These are phyloP conservation scores for Gonapodya prolifera DNA, from an alignment of 192 early-diverging fungal species.

Conservation along the genomic window DNA sequence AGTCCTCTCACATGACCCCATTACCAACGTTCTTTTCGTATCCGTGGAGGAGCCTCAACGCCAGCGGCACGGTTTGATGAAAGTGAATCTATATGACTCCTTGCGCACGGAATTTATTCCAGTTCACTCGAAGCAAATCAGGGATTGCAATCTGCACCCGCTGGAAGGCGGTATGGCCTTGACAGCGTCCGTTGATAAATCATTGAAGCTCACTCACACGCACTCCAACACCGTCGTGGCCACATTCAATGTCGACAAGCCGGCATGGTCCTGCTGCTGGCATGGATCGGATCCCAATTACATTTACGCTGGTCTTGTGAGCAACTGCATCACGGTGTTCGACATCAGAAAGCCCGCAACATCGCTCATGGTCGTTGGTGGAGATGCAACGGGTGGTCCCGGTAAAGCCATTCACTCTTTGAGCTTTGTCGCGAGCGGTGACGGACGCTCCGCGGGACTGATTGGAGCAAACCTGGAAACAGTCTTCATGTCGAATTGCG, in stretches of 20 bases:
- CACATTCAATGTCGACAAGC: neutral
- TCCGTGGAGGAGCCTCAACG: neutral
- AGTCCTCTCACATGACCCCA: neutral
- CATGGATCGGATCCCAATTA: neutral
- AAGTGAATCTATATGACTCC: neutral
- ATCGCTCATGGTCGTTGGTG: neutral
- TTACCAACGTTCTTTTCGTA: neutral
- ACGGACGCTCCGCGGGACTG: neutral
- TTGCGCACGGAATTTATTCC: neutral
- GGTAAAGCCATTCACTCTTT: neutral
- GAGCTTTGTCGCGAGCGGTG: neutral
- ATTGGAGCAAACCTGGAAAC: neutral
- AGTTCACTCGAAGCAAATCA: neutral
- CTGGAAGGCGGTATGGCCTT: neutral
- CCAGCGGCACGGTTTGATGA: neutral
- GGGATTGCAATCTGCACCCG: neutral
- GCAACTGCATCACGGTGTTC: neutral
- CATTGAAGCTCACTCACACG: neutral
- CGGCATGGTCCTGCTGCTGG: neutral
- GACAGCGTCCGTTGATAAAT: neutral
- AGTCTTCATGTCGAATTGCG: neutral
- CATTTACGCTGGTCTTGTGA: neutral
- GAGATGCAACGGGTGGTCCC: neutral
- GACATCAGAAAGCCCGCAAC: neutral
- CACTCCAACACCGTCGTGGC: neutral